Evolutionary conservation across 129 eudicot genomes (phyloP), one percentile per base, ranked within the genome.

Genomic region (Artemisia annua): DNA sequence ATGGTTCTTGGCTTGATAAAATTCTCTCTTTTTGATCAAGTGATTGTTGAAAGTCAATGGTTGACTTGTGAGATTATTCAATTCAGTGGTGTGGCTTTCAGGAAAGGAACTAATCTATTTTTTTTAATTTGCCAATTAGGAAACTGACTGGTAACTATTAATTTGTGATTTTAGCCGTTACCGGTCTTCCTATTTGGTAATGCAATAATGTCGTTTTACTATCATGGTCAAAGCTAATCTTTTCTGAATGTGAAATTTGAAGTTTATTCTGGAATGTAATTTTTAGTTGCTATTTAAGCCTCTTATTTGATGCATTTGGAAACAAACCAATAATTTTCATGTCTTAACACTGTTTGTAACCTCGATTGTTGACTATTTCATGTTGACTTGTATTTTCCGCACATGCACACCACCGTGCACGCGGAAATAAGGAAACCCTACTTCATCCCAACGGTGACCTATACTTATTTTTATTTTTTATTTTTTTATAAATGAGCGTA

Each of bases 221-320:
- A 78, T 55, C 66, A 71, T 54, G 82, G 73, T 64, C 73, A 78
- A 71, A 71, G 52, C 55, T 46, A 57, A 46, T 30, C 5, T 62
- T 70, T 70, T 62, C 72, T 53, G 28, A 66, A 43, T 54, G 48
- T 52, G 49, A 52, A 69, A 63, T 22, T 26, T 17, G 26, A 51
- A 60, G 56, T 77, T 28, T 18, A 70, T 61, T 30, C 69, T 48
- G 70, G 61, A 61, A 77, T 52, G 48, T 70, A 51, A 62, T 69
- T 26, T 59, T 62, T 71, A 35, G 51, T 70, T 53, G 16, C 18
- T 52, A 50, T 49, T 62, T 15, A 60, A 69, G 14, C 48, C 30
- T 9, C 32, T 54, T 54, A 10, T 30, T 54, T 16, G 72, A 3
- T n/a, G 48, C 54, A 20, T 53, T 50, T 66, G 50, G 46, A 39